phyloP scores from a whole-genome alignment of 305 asterid genomes.

The Plantago rigida region DNA sequence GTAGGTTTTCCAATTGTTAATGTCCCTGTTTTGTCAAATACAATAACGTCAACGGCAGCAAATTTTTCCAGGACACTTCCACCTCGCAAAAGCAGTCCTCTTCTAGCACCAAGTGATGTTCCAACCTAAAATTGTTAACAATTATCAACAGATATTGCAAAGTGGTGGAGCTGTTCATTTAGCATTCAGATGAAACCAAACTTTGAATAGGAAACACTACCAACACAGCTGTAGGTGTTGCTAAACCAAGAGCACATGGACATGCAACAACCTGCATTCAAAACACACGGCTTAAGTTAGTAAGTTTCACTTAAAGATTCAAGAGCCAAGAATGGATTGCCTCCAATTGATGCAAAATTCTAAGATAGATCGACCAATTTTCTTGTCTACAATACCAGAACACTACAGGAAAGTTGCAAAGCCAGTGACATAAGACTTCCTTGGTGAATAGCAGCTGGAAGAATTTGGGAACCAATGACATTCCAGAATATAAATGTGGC shows the following conservation, averaged over 20 bases:
- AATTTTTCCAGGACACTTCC: slow-evolving; percentile 84
- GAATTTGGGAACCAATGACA: slow-evolving; percentile 60
- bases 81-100: slow-evolving; percentile 94
- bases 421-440: slow-evolving; percentile 88
- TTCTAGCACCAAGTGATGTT: slow-evolving; percentile 97
- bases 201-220: slow-evolving; percentile 34
- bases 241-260: slow-evolving; percentile 99
- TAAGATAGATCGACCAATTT: slow-evolving; percentile 18
- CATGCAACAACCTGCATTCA: slow-evolving; percentile 86
- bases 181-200: slow-evolving; percentile 23
- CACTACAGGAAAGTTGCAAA: slow-evolving; percentile 95
- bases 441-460: slow-evolving; percentile 72
- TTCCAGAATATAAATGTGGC: slow-evolving; percentile 97
- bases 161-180: slow-evolving; percentile 15
- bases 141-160: slow-evolving; percentile 22
- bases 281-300: slow-evolving; percentile 23
- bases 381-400: slow-evolving; percentile 54
- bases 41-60: slow-evolving; percentile 66
- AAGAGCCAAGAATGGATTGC: too few relatives aligned
- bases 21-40: slow-evolving; percentile 97
- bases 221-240: slow-evolving; percentile 99
- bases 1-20: slow-evolving; percentile 82
- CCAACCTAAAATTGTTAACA: slow-evolving; percentile 59
- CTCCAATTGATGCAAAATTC: slow-evolving; percentile 13
- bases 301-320: slow-evolving; percentile 6